Conservation (phyloP, 805 yeast genomes). For the Metschnikowia proteae region DNA sequence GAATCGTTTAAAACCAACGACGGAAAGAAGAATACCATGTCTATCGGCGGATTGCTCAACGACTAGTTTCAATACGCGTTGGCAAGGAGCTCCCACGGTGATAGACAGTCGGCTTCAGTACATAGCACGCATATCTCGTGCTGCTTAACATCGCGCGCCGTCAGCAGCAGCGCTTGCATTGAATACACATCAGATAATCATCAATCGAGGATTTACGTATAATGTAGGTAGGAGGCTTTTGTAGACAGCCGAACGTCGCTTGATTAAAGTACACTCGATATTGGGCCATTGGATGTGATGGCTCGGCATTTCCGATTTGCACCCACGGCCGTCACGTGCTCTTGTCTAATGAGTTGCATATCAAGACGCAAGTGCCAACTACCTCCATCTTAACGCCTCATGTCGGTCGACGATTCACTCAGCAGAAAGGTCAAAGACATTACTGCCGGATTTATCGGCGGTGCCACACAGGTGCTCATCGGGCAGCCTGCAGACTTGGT, state of each 20-base stretch:
- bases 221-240: too few species aligned
- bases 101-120: not conserved
- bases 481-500: slow-evolving; percentile 47
- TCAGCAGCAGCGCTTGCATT: slow-evolving; percentile 1
- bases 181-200: not conserved
- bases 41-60: slow-evolving; percentile 41
- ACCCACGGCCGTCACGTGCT: slow-evolving; percentile 21
- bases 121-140: not conserved
- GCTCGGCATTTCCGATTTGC: slow-evolving; percentile 5
- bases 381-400: not conserved
- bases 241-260: too few species aligned
- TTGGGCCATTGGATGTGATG: not conserved
- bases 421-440: slow-evolving; percentile 39
- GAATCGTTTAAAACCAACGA: slow-evolving; percentile 12
- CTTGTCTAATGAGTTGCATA: slow-evolving; percentile 10
- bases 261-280: not conserved
- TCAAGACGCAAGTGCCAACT: slow-evolving; percentile 1
- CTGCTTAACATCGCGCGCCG: not conserved
- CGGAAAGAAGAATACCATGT: slow-evolving; percentile 24
- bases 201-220: not conserved
- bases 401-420: slow-evolving; percentile 33
- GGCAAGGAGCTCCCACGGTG: not conserved
- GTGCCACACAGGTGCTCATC: slow-evolving; percentile 45
- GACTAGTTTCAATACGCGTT: slow-evolving; percentile 9
- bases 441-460: slow-evolving; percentile 44